phyloP scores from a whole-genome alignment of 2,329 filamentous ascomycete genomes.

The Phoma herbarum region DNA sequence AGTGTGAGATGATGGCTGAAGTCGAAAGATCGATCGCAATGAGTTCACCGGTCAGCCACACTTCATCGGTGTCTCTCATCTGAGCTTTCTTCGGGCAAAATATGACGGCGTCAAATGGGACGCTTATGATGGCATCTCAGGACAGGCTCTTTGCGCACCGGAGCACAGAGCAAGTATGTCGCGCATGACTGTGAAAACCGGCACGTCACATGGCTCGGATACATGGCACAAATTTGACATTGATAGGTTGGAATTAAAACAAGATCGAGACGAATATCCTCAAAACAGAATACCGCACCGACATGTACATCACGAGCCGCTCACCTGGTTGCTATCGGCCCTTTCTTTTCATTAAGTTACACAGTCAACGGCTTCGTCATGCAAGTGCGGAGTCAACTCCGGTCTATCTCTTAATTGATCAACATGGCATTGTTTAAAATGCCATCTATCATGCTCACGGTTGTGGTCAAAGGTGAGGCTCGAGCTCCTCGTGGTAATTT shows the following conservation, averaged over 20 bases:
- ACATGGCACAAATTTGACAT: too few relatives aligned
- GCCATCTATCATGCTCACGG: slow-evolving; percentile 1
- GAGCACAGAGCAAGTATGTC: slow-evolving; percentile 17
- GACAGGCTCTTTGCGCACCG: neutral
- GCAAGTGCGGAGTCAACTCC: slow-evolving; percentile 10
- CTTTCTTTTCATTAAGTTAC: slow-evolving; percentile 5
- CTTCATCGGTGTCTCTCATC: neutral
- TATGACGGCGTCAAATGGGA: neutral
- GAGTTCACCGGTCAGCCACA: slow-evolving; percentile 6
- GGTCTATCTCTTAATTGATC: neutral
- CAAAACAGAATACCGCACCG: slow-evolving; percentile 9
- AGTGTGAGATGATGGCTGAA: slow-evolving; percentile 1
- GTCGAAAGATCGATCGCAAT: neutral
- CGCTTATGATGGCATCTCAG: slow-evolving; percentile 10
- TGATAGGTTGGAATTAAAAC: neutral
- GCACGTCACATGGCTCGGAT: slow-evolving; percentile 12
- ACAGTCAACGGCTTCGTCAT: slow-evolving; percentile 15
- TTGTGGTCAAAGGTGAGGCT: neutral
- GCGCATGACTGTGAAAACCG: slow-evolving; percentile 4
- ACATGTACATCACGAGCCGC: slow-evolving; percentile 10
- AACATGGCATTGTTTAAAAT: slow-evolving; percentile 7
- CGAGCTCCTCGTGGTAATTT: slow-evolving; percentile 19
- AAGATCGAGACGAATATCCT: neutral
- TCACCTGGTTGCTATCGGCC: slow-evolving; percentile 13
- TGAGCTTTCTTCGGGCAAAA: neutral